A percentile compares a stretch with the other conserved stretches of the same genome.
Conservation (phyloP, 495 filamentous ascomycete genomes). For the Penicillium ochrochloron region DNA sequence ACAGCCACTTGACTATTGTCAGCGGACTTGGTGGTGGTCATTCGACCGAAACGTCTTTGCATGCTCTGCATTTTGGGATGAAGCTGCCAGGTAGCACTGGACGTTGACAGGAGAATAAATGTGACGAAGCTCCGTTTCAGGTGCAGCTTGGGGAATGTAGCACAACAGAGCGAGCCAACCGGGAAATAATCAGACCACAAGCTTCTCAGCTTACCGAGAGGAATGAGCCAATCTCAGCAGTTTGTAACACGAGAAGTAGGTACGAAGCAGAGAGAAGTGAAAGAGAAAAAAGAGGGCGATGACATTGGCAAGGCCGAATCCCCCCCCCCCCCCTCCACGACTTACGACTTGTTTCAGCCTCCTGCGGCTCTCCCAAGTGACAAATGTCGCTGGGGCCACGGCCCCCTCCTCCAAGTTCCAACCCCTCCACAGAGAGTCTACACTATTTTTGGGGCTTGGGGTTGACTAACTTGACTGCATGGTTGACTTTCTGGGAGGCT, state of each 20-base stretch:
- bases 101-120: slow-evolving; percentile 1
- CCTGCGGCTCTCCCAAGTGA: slow-evolving; percentile 30
- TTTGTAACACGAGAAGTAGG: slow-evolving; percentile 7
- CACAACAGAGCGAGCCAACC: not conserved
- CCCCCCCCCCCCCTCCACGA: slow-evolving; percentile 2
- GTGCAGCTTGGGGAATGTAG: slow-evolving; percentile 5
- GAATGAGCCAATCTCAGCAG: slow-evolving; percentile 5
- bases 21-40: slow-evolving; percentile 66
- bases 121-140: not conserved
- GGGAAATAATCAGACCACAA: not conserved
- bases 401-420: slow-evolving; percentile 11
- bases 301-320: slow-evolving; percentile 1
- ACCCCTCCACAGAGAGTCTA: not conserved
- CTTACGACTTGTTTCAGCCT: slow-evolving; percentile 32
- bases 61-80: slow-evolving; percentile 72
- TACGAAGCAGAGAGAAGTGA: not conserved
- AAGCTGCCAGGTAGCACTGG: not conserved
- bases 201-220: not conserved
- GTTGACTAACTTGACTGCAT: not conserved
- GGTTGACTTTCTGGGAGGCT: not conserved
- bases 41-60: slow-evolving; percentile 73
- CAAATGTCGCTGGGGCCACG: slow-evolving; percentile 4
- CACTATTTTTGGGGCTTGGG: slow-evolving; percentile 9
- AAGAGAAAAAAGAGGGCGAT: slow-evolving; percentile 13
- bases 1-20: slow-evolving; percentile 80